Conservation (phyloP, 495 filamentous ascomycete genomes). For the Neurospora sp. region DNA sequence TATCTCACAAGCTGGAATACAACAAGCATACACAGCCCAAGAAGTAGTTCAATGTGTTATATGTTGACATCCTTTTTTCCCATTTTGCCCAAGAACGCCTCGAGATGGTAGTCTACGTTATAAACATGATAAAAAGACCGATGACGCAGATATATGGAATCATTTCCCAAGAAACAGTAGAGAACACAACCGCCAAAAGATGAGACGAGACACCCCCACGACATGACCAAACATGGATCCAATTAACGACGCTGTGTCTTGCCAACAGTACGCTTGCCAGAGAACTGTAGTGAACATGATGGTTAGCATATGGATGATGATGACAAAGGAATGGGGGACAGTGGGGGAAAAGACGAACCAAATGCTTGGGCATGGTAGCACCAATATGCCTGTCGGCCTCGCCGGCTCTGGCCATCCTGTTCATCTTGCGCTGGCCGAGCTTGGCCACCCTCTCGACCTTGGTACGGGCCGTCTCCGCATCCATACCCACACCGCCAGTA, state of each 20-base stretch:
- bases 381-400: conserved; percentile 91
- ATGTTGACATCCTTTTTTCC: background rate
- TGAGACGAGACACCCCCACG: background rate
- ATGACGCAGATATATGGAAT: background rate
- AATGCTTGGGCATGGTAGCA: conserved; percentile 74
- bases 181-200: conserved; percentile 1
- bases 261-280: conserved; percentile 50
- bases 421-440: conserved; percentile 95
- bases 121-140: background rate
- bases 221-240: background rate
- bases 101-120: conserved; percentile 1
- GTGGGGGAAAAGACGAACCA: conserved; percentile 49
- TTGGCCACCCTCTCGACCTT: conserved; percentile 82
- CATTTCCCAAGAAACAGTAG: background rate
- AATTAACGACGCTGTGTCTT: conserved; percentile 38
- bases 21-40: too few species aligned
- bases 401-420: conserved; percentile 89
- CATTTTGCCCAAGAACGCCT: conserved; percentile 4
- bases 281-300: conserved; percentile 25
- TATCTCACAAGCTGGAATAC: too few species aligned
- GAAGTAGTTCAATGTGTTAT: background rate
- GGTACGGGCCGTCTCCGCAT: conserved; percentile 40
- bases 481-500: conserved; percentile 21
- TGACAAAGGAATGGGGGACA: background rate
- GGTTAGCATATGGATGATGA: conserved; percentile 19